Base-by-base conservation (phyloP, 441 rosid species). In the Viola pubescens region DNA sequence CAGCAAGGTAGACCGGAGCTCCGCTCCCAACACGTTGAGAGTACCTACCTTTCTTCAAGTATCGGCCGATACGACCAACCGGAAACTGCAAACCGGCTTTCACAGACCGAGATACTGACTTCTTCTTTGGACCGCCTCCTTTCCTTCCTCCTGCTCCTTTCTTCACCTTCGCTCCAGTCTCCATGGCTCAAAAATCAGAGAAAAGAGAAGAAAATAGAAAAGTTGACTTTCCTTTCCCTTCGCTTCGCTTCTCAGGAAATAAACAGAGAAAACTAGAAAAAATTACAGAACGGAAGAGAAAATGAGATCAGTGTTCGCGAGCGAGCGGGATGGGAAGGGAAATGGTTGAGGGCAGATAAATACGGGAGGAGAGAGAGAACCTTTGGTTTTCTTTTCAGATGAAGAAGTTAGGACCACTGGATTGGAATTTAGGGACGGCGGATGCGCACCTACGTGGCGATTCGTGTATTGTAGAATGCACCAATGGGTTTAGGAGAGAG, bases 1-100 rank as follows among this genome's bases (percentile, higher is more conserved):
- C 88, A 41, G 94, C 94, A 19, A 86, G 81, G 62, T 86, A 84
- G 9, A 86, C 88, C 7, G 89, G 95, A 73, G 91, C 95, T 7
- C 89, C 95, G 56, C 78, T 64, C 9, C 89, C 91, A 3, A 82
- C 79, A 5, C 85, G 85, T 67, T 74, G 70, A 40, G 88, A 49
- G 58, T 82, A 82, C 3, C 85, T 77, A 0, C 88, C 85, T 55
- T 80, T 78, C 79, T 80, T 82, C 71, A 82, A 67, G 61, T 72
- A 82, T 46, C 88, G 73, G 9, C 88, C 88, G 67, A 82, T 80
- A 63, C 88, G 75, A 37, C 88, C 83, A 4, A 82, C 87, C 0
- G 87, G 87, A 40, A 82, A 82, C 70, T 82, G 87, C 3, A 81
- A 73, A 1, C 84, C 83, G 14, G 86, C 83, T 54, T 76, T 81